phyloP scores from a whole-genome alignment of 2,329 filamentous ascomycete genomes.

The Fusarium continuum region DNA sequence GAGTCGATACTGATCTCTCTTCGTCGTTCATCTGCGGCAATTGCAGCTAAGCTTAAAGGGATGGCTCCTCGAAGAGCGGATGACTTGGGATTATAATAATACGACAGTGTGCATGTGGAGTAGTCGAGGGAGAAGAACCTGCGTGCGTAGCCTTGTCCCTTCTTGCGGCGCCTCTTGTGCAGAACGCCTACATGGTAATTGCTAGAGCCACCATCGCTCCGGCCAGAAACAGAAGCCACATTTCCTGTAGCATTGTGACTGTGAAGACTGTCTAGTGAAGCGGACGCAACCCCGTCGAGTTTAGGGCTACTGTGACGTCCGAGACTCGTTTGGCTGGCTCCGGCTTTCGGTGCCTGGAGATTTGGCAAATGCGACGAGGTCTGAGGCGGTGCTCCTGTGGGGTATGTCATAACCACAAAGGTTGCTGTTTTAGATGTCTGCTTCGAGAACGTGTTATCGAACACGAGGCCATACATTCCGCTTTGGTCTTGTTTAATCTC shows the following conservation, averaged over 20 bases:
- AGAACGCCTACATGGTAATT: constrained; percentile 85
- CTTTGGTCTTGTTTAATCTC: constrained; percentile 78
- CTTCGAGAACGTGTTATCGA: constrained; percentile 99
- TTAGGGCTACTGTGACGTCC: constrained; percentile 58
- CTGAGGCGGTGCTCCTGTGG: constrained; percentile 80
- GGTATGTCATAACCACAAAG: constrained; percentile 93
- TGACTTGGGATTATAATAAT: constrained; percentile 94
- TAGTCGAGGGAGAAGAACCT: constrained; percentile 97
- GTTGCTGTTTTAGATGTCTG: constrained; percentile 93
- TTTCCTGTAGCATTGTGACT: constrained; percentile 58
- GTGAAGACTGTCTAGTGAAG: constrained; percentile 69
- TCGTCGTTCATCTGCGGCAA: constrained; percentile 86
- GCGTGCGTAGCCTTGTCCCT: constrained; percentile 90
- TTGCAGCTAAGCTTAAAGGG: constrained; percentile 87
- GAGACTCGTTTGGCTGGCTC: constrained; percentile 61
- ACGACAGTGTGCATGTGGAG: constrained; percentile 91
- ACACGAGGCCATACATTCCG: constrained; percentile 95
- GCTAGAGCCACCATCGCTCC: constrained; percentile 57
- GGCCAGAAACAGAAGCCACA: constrained; percentile 60
- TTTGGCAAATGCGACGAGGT: constrained; percentile 75
- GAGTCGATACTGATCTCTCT: constrained; percentile 97
- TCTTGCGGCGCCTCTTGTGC: constrained; percentile 90
- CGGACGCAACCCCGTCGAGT: constrained; percentile 56
- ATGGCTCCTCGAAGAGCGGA: constrained; percentile 92
- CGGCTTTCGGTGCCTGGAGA: constrained; percentile 54